Conservation (phyloP, 306 rosid species). For the Castanospermum australe region DNA sequence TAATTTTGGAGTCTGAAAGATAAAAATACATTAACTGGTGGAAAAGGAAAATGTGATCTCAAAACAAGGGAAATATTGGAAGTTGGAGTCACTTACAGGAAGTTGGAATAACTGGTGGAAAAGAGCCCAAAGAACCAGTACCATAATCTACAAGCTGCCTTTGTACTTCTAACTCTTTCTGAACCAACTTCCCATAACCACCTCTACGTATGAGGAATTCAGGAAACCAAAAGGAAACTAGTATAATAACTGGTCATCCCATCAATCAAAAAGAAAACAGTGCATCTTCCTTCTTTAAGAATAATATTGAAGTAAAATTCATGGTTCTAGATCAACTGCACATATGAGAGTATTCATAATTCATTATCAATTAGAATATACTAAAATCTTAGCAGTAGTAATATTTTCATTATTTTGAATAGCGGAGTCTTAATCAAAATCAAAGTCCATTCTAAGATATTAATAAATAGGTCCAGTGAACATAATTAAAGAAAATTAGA, state of each 20-base stretch:
- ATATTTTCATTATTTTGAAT: background rate
- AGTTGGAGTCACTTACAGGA: constrained; percentile 60
- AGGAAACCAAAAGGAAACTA: constrained; percentile 44
- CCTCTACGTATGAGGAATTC: constrained; percentile 82
- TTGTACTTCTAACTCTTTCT: constrained; percentile 89
- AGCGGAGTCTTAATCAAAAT: background rate
- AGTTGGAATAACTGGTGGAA: constrained; percentile 66
- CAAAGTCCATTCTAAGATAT: background rate
- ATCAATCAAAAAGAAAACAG: background rate
- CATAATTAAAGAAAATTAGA: background rate
- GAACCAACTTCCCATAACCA: constrained; percentile 92
- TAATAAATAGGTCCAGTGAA: background rate
- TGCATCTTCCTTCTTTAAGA: background rate
- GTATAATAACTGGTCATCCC: background rate
- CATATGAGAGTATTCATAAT: background rate
- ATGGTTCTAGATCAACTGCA: background rate
- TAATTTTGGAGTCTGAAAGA: background rate
- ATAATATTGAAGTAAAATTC: background rate
- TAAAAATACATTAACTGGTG: background rate
- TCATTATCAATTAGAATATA: background rate
- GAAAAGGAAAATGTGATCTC: background rate
- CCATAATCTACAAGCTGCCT: constrained; percentile 98
- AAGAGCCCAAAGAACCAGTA: constrained; percentile 85
- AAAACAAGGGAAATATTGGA: constrained; percentile 7
- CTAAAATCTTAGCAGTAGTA: background rate